Evolutionary conservation across 768 basidiomycete species (phyloP), one percentile per base, ranked within the genome.

Genomic region (Phallus indusiatus): DNA sequence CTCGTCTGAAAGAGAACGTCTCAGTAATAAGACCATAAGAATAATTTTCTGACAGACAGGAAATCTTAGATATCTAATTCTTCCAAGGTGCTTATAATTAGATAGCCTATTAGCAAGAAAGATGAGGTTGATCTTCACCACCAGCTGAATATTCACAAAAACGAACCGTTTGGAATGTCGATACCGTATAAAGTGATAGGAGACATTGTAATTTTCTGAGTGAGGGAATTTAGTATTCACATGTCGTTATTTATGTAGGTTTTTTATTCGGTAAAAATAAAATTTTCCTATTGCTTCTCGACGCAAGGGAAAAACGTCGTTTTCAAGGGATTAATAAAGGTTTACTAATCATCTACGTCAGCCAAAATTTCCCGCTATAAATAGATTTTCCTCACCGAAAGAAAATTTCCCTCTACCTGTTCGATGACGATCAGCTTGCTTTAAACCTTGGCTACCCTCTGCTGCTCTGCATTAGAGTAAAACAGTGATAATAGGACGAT

Each of bases 51-150:
- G 20, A 59, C 48, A n/a, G 16, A 59, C 57, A 59, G 3, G 22
- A 36, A 17, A 59, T n/a, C n/a, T n/a, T n/a, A n/a, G n/a, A n/a
- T 35, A 28, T 36, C 57, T 34, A 59, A 51, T 47, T 59, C 57
- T 50, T 59, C 57, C 33, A 59, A 36, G 0, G 57, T 49, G 8
- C 49, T 22, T 10, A 49, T 12, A 8, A 59, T 52, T 7, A 49
- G 57, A 51, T 59, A 59, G 21, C 57, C 57, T 59, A 20, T 7
- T 17, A 21, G 53, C 18, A 17, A 35, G 14, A 54, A 54, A n/a
- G 9, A 54, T 11, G 11, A 8, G 24, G 16, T 42, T 47, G 37
- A n/a, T 14, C 21, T 16, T 11, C 14, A 34, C 8, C 3, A 20
- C 6, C 3, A 28, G 5, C 12, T 12, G 22, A 17, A 54, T 54